Percentiles rank a stretch among this genome's conserved stretches.
Conservation (phyloP, 2,329 filamentous ascomycete genomes). For the Trichoderma endophyticum region DNA sequence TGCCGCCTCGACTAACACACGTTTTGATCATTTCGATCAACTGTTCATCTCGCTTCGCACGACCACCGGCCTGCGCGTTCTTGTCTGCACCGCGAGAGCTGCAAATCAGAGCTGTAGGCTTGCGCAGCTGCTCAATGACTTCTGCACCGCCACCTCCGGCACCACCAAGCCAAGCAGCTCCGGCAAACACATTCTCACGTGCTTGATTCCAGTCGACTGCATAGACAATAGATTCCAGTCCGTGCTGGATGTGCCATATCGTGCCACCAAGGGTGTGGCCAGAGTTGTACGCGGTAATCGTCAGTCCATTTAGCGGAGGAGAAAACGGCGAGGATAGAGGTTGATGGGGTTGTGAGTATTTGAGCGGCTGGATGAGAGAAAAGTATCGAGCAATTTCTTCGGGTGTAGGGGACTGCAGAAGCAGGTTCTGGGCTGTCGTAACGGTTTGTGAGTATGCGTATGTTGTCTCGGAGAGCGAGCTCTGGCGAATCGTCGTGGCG, state of each 20-base stretch:
- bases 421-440: conserved; percentile 51
- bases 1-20: conserved; percentile 78
- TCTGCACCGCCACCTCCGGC: conserved; percentile 77
- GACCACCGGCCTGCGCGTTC: conserved; percentile 65
- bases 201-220: conserved; percentile 98
- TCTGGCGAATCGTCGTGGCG: conserved; percentile 73
- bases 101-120: conserved; percentile 90
- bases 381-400: conserved; percentile 95
- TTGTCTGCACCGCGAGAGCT: conserved; percentile 78
- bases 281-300: conserved; percentile 93
- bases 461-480: conserved; percentile 64
- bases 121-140: conserved; percentile 88
- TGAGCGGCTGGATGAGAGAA: conserved; percentile 82
- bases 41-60: conserved; percentile 79
- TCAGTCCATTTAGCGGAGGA: conserved; percentile 83
- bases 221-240: conserved; percentile 94
- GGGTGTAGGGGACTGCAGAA: conserved; percentile 67
- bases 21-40: conserved; percentile 78
- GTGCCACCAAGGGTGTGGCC: conserved; percentile 95
- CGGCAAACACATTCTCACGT: conserved; percentile 90
- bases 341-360: conserved; percentile 95
- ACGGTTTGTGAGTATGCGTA: conserved; percentile 53
- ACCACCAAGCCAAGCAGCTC: conserved; percentile 88
- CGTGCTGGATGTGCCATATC: conserved; percentile 98
- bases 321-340: conserved; percentile 84